A percentile compares a stretch with the other conserved stretches of the same genome.
These are phyloP conservation scores for Phytophthora palmivora DNA, from an alignment of 352 stramenopile species.

Conservation along the genomic window DNA sequence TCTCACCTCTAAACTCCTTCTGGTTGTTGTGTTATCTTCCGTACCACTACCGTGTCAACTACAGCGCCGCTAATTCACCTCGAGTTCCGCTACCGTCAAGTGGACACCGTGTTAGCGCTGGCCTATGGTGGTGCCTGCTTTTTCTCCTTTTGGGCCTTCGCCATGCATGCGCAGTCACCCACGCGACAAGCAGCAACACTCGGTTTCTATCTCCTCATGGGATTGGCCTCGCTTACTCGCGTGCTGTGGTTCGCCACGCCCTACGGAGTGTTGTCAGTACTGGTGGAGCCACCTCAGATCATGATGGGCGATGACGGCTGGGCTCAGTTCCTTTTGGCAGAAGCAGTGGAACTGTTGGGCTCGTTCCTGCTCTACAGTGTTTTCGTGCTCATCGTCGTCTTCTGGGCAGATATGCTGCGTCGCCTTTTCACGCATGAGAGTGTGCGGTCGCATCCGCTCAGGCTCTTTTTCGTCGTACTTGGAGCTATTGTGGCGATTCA, in stretches of 20 bases:
- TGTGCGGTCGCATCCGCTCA: slow-evolving; percentile 84
- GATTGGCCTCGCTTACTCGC: slow-evolving; percentile 64
- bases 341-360: slow-evolving; percentile 91
- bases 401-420: slow-evolving; percentile 98
- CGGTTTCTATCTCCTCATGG: slow-evolving; percentile 87
- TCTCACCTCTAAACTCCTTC: slow-evolving; percentile 9
- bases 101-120: slow-evolving; percentile 79
- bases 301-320: slow-evolving; percentile 73
- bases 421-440: slow-evolving; percentile 85
- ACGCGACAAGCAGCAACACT: slow-evolving; percentile 70
- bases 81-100: slow-evolving; percentile 82
- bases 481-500: slow-evolving; percentile 75
- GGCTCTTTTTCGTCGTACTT: slow-evolving; percentile 89
- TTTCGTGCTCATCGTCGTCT: slow-evolving; percentile 98
- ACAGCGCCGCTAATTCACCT: slow-evolving; percentile 72
- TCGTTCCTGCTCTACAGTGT: slow-evolving; percentile 96
- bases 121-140: slow-evolving; percentile 81
- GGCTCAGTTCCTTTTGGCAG: slow-evolving; percentile 77
- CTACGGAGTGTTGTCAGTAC: slow-evolving; percentile 74
- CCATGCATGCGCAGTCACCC: slow-evolving; percentile 68
- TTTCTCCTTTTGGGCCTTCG: slow-evolving; percentile 83
- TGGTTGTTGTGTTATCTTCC: slow-evolving; percentile 8
- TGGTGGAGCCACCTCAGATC: slow-evolving; percentile 62
- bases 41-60: slow-evolving; percentile 12
- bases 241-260: slow-evolving; percentile 80